phyloP scores from a whole-genome alignment of 768 basidiomycete species.

The Pleurotus eryngii region DNA sequence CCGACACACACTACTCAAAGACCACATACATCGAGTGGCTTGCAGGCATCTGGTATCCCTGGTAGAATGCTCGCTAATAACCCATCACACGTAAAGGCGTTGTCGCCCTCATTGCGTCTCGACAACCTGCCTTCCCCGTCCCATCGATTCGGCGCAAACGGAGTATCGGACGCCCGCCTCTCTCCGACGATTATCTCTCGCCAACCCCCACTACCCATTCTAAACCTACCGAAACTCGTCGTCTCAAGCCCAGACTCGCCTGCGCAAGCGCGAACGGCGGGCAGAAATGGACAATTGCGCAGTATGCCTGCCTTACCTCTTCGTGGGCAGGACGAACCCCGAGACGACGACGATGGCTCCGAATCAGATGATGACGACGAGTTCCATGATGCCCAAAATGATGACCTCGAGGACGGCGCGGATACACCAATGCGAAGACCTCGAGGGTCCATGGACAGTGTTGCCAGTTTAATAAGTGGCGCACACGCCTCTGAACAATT shows the following conservation, averaged over 20 bases:
- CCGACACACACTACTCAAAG: background rate
- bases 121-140: constrained; percentile 1
- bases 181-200: constrained; percentile 44
- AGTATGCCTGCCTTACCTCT: constrained; percentile 55
- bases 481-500: constrained; percentile 8
- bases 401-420: constrained; percentile 11
- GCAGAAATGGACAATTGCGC: constrained; percentile 32
- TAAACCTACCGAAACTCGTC: constrained; percentile 49
- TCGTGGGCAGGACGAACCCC: constrained; percentile 25
- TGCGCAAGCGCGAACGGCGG: constrained; percentile 1
- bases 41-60: background rate
- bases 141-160: constrained; percentile 12
- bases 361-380: constrained; percentile 31
- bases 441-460: constrained; percentile 5
- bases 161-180: constrained; percentile 28
- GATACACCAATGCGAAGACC: constrained; percentile 7
- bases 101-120: background rate
- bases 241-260: constrained; percentile 15
- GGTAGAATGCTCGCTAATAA: background rate
- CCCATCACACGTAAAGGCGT: background rate
- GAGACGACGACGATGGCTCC: constrained; percentile 34
- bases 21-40: background rate
- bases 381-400: constrained; percentile 17
- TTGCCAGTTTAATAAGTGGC: constrained; percentile 3
- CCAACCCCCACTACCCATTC: constrained; percentile 41